Evolutionary conservation across 2,329 filamentous ascomycete species (phyloP).

Genomic region (Phialocephala sp.): DNA sequence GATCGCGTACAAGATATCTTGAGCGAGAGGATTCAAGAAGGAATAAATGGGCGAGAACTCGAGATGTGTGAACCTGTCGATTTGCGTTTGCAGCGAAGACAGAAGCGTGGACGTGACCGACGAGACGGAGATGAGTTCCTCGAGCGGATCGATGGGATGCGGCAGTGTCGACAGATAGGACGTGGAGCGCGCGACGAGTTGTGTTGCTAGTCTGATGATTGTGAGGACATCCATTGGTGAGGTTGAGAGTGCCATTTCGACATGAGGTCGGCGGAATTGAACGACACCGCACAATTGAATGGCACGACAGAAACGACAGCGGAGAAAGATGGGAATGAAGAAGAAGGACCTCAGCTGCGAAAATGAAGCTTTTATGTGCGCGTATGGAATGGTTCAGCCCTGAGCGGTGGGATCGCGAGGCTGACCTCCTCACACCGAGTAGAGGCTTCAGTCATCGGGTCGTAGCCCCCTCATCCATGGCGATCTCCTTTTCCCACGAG

Average conservation of each 20-base stretch:
- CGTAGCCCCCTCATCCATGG: too few relatives aligned
- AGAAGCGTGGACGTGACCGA: conserved; percentile 25
- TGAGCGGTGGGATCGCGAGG: too few relatives aligned
- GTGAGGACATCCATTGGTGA: conserved; percentile 7
- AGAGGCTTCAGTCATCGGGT: too few relatives aligned
- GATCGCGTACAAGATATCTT: conserved; percentile 25
- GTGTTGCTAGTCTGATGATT: background rate
- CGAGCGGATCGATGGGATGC: conserved; percentile 28
- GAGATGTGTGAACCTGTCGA: conserved; percentile 20
- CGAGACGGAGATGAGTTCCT: conserved; percentile 26
- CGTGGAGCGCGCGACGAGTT: conserved; percentile 8
- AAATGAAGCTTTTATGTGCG: too few relatives aligned
- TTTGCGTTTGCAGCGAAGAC: conserved; percentile 14
- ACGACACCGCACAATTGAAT: background rate
- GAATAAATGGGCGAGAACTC: conserved; percentile 4
- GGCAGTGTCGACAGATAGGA: conserved; percentile 30
- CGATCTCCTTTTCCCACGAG: too few relatives aligned
- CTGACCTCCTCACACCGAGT: too few relatives aligned
- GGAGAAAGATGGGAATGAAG: background rate
- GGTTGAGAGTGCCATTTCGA: background rate
- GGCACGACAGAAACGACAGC: background rate
- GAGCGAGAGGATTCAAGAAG: conserved; percentile 26
- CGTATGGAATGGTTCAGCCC: too few relatives aligned
- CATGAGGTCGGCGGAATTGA: background rate
- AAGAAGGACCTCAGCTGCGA: background rate